A percentile compares a stretch with the other conserved stretches of the same genome.
phyloP scores from a whole-genome alignment of 441 rosid genomes.

The Populus tomentosa region DNA sequence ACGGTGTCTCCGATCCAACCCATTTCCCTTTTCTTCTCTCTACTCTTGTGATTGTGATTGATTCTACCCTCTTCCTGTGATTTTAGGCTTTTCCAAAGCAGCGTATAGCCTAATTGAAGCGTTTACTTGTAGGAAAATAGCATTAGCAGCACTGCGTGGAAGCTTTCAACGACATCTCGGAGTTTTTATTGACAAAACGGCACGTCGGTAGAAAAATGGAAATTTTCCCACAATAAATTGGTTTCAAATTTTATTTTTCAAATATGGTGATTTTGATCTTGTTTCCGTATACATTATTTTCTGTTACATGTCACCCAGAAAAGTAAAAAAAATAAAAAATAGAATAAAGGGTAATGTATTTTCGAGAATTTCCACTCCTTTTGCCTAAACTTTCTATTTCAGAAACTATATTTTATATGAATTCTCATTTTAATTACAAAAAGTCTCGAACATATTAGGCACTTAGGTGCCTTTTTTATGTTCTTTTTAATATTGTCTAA shows the following conservation, averaged over 20 bases:
- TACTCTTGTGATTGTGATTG: neutral
- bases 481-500: too few relatives aligned
- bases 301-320: neutral
- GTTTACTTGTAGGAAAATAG: neutral
- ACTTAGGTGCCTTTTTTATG: neutral
- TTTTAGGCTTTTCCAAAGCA: neutral
- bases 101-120: neutral
- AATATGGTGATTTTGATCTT: neutral
- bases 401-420: neutral
- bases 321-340: too few relatives aligned
- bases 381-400: neutral
- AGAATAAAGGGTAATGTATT: neutral
- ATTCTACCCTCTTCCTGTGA: neutral
- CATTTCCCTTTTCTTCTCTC: conserved; percentile 29
- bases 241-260: neutral
- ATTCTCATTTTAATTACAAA: neutral
- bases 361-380: neutral
- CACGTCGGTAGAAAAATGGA: neutral
- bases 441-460: neutral
- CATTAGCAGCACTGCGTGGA: neutral
- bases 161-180: neutral
- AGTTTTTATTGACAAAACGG: neutral
- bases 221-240: neutral
- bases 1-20: conserved; percentile 68
- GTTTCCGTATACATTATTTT: neutral